Conservation (phyloP, 805 yeast species). For the Wickerhamomyces strasburgensis region DNA sequence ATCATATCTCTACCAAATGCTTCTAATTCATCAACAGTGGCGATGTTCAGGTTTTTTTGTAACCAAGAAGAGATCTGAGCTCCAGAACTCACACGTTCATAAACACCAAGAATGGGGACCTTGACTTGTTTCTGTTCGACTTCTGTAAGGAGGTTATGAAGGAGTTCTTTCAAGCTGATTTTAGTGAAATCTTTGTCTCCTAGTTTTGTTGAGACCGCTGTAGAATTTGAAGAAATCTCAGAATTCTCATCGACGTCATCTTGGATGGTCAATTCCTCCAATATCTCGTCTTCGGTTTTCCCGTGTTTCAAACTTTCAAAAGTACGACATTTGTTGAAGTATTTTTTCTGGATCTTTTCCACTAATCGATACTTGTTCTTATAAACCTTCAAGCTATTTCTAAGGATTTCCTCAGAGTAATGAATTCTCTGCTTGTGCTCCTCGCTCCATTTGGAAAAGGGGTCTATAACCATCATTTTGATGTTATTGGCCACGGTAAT, state of each 20-base stretch:
- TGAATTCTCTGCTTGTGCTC: constrained; percentile 67
- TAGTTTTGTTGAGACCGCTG: constrained; percentile 27
- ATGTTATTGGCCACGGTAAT: constrained; percentile 58
- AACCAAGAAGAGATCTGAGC: constrained; percentile 57
- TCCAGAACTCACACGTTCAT: constrained; percentile 58
- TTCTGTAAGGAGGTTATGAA: constrained; percentile 38
- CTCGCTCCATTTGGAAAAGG: constrained; percentile 69
- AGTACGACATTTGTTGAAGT: constrained; percentile 72
- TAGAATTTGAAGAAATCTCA: constrained; percentile 19
- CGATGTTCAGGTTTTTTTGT: constrained; percentile 38
- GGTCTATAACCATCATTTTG: constrained; percentile 54
- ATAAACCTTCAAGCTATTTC: constrained; percentile 47
- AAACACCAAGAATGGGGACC: constrained; percentile 67
- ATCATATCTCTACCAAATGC: constrained; percentile 68
- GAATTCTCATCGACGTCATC: constrained; percentile 15
- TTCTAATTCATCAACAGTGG: constrained; percentile 57
- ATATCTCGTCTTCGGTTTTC: constrained; percentile 40
- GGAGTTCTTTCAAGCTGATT: constrained; percentile 35
- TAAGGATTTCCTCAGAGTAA: constrained; percentile 51
- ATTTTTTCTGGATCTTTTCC: constrained; percentile 56
- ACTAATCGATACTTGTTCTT: constrained; percentile 42
- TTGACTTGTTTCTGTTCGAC: constrained; percentile 52
- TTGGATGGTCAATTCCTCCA: constrained; percentile 18
- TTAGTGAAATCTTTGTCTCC: constrained; percentile 36
- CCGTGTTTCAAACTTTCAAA: constrained; percentile 59